These are phyloP conservation scores for Chenopodium quinoa DNA, from an alignment of 148 eudicot genomes.

Conservation along the genomic window DNA sequence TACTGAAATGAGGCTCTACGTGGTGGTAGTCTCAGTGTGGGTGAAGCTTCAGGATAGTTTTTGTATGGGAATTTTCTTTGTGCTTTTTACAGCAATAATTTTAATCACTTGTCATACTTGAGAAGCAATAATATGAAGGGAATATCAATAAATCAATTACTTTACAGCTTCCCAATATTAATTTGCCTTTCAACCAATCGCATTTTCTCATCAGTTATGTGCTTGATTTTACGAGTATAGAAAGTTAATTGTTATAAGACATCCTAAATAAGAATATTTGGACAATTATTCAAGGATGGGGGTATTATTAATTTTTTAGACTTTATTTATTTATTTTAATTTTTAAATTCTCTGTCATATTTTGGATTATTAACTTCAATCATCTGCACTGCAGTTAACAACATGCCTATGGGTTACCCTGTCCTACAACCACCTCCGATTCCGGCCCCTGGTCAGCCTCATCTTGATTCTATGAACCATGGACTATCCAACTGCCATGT, in stretches of 20 bases:
- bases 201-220: neutral
- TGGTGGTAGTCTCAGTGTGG: neutral
- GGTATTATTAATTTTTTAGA: neutral
- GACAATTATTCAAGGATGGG: neutral
- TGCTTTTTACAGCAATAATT: neutral
- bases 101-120: too few relatives aligned
- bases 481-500: constrained; percentile 79
- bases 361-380: constrained; percentile 33
- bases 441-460: constrained; percentile 86
- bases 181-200: neutral
- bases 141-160: neutral
- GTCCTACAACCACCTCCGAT: constrained; percentile 79
- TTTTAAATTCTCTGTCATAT: neutral
- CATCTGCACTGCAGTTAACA: constrained; percentile 77
- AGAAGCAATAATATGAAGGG: neutral
- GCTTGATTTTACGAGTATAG: neutral
- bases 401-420: constrained; percentile 98
- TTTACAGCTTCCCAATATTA: neutral
- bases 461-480: constrained; percentile 75
- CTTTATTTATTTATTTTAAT: too few relatives aligned
- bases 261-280: neutral
- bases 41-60: neutral
- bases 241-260: neutral
- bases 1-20: neutral
- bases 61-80: neutral